These are phyloP conservation scores for Lactarius vividus DNA, from an alignment of 768 basidiomycete genomes.

Conservation along the genomic window DNA sequence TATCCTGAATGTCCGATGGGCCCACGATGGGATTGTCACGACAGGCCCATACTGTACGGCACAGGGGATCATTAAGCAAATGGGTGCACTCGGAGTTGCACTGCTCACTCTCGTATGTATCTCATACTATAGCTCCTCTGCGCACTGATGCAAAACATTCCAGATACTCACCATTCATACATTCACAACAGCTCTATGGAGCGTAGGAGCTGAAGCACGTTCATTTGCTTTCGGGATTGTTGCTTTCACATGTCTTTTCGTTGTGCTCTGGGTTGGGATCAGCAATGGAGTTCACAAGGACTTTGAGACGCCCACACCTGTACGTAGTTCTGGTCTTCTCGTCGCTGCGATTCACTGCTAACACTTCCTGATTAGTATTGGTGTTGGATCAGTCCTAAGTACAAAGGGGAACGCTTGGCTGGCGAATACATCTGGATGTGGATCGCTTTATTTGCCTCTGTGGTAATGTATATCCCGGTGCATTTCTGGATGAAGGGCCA, in stretches of 20 bases:
- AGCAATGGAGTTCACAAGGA: conserved; percentile 26
- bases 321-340: conserved; percentile 16
- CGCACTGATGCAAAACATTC: conserved; percentile 31
- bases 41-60: conserved; percentile 39
- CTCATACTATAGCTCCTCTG: not conserved
- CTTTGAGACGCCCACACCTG: conserved; percentile 39
- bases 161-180: conserved; percentile 39
- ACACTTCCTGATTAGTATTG: conserved; percentile 33
- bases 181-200: conserved; percentile 39
- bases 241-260: too few species aligned
- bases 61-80: conserved; percentile 40
- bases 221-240: conserved; percentile 28
- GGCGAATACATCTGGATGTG: too few species aligned
- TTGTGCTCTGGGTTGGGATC: too few species aligned
- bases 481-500: too few species aligned
- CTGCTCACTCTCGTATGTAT: conserved; percentile 40
- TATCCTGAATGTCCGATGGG: too few species aligned
- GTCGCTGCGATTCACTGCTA: conserved; percentile 10
- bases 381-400: conserved; percentile 44
- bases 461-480: too few species aligned
- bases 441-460: too few species aligned
- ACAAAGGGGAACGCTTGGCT: conserved; percentile 36
- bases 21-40: too few species aligned
- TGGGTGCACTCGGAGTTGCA: conserved; percentile 43
- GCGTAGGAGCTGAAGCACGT: conserved; percentile 35